Evolutionary conservation across 768 basidiomycete genomes (phyloP), one percentile per base, ranked within the genome.

Genomic region (Asterophora lycoperdoides): DNA sequence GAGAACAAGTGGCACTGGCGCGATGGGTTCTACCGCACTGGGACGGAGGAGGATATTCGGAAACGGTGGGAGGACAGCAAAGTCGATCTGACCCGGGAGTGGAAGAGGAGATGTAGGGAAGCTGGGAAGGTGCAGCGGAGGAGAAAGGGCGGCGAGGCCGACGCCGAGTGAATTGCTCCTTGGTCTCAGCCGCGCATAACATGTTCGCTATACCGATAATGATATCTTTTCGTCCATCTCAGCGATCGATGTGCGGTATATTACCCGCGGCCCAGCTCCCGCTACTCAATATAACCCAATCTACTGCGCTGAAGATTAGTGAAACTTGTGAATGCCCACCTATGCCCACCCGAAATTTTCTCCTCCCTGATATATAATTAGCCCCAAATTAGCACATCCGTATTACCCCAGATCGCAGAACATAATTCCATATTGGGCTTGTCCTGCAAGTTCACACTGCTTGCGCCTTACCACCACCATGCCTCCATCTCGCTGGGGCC

Each of bases 91-190:
- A 91, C 89, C 45, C 71, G 66, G 52, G 85, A 80, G 41, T 91
- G 89, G 89, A 89, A 88, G 68, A 79, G 79, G 59, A 66, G 86
- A 40, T 82, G 80, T 66, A 77, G 83, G 49, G 89, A 91, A 59
- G 89, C 87, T 11, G 76, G 79, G 40, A 89, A 89, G 66, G 70
- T 78, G 19, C 75, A 73, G 54, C 68, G 77, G 55, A 68, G 83
- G 51, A 75, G 78, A 56, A 75, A 68, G 18, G 77, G 73, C 4
- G 75, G 68, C 9, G 72, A 58, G 36, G 46, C 35, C 35, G 48
- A 15, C 5, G 47, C 38, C 8, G 43, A 40, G 38, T 48, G 32
- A 41, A n/a, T n/a, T n/a, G n/a, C n/a, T n/a, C n/a, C n/a, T n/a
- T n/a, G n/a, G n/a, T n/a, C n/a, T n/a, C n/a, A n/a, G n/a, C n/a